These are phyloP conservation scores for Monosporozyma yasuniensis DNA, from an alignment of 805 yeast genomes.

Conservation along the genomic window DNA sequence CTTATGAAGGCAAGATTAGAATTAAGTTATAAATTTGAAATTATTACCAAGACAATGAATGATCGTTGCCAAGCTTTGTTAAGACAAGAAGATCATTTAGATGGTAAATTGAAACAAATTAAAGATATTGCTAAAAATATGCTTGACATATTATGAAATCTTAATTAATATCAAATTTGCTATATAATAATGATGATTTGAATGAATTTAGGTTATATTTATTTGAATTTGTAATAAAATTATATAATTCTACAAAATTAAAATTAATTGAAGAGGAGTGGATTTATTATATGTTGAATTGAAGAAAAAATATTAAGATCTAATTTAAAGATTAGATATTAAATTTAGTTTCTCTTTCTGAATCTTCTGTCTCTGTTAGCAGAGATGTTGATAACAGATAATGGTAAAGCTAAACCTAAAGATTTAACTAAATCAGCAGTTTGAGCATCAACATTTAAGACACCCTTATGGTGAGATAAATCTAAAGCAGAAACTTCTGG, in stretches of 20 bases:
- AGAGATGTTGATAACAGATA: conserved; percentile 78
- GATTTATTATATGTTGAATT: background rate
- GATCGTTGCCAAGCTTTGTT: conserved; percentile 29
- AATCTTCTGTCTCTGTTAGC: conserved; percentile 87
- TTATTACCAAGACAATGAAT: conserved; percentile 33
- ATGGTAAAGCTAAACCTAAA: conserved; percentile 84
- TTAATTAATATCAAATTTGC: background rate
- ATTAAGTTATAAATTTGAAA: conserved; percentile 33
- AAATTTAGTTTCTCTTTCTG: conserved; percentile 71
- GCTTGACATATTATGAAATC: background rate
- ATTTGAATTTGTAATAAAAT: conserved; percentile 10
- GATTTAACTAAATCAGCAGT: conserved; percentile 91
- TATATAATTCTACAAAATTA: conserved; percentile 6
- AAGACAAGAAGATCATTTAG: conserved; percentile 26
- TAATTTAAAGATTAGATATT: background rate
- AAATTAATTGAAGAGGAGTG: background rate
- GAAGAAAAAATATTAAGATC: background rate
- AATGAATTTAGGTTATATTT: conserved; percentile 2
- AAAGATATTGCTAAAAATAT: conserved; percentile 37
- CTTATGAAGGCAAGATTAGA: conserved; percentile 34
- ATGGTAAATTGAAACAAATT: conserved; percentile 31
- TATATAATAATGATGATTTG: background rate
- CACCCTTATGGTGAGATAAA: conserved; percentile 91
- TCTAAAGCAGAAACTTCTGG: conserved; percentile 99
- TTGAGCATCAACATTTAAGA: conserved; percentile 93